phyloP scores from a whole-genome alignment of 2,329 filamentous ascomycete species.

The Clonostachys solani region DNA sequence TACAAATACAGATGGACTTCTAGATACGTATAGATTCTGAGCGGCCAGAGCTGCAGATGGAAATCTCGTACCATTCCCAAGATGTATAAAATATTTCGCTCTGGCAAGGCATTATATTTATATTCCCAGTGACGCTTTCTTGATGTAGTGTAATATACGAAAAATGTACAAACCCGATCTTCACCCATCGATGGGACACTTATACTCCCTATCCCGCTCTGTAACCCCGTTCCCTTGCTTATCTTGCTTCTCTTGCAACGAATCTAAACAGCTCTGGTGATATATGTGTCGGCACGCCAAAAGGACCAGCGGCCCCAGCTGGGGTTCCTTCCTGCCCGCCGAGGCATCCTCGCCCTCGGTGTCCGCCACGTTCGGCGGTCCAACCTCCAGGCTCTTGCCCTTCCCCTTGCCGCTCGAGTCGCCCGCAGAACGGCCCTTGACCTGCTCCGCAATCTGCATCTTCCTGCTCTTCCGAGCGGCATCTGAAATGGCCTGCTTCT shows the following conservation, averaged over 20 bases:
- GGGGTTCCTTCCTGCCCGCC: conserved; percentile 29
- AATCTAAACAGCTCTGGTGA: conserved; percentile 65
- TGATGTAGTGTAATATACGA: background rate
- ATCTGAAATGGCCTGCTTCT: conserved; percentile 45
- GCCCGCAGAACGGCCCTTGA: conserved; percentile 24
- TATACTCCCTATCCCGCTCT: conserved; percentile 42
- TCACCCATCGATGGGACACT: conserved; percentile 54
- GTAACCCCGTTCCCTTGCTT: conserved; percentile 37
- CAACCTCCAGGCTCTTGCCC: conserved; percentile 35
- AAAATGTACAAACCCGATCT: background rate
- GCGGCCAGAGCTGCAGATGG: too few relatives aligned
- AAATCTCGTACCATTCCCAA: too few relatives aligned
- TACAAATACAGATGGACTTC: too few relatives aligned
- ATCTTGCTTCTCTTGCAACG: conserved; percentile 51
- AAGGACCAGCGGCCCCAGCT: conserved; percentile 62
- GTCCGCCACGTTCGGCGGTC: conserved; percentile 34
- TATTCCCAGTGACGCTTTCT: background rate
- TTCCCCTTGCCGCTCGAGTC: conserved; percentile 30
- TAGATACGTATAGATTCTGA: too few relatives aligned
- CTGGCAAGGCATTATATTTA: too few relatives aligned
- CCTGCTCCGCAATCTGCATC: conserved; percentile 24
- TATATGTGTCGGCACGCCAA: conserved; percentile 69
- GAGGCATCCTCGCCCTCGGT: conserved; percentile 10
- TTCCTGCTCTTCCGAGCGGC: conserved; percentile 38
- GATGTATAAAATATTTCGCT: too few relatives aligned